Evolutionary conservation across 495 filamentous ascomycete genomes (phyloP), one percentile per base, ranked within the genome.

Genomic region (Talaromyces thailandensis): DNA sequence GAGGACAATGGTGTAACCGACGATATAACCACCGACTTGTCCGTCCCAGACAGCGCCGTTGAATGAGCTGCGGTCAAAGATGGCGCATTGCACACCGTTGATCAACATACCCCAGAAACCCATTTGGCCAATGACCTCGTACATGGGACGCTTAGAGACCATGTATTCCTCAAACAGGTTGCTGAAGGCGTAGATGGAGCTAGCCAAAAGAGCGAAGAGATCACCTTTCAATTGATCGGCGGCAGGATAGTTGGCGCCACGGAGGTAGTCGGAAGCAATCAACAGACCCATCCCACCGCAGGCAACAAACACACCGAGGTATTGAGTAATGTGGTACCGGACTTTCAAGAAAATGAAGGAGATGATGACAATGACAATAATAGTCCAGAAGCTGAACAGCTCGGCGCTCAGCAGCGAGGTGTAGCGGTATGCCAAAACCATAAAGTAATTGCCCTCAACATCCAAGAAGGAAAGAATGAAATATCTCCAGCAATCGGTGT

Each of bases 321-420:
- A 83, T 74, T 98, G 95, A 24, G 88, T 81, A 67, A 82, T 75
- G 73, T 91, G 89, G 79, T 98, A 98, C 53, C 94, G 90, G 25
- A 97, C 93, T 37, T 78, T 79, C 32, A 98, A 82, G 70, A 97
- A 81, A 48, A 86, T 56, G 75, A 93, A 89, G 5, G 93, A 96
- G 66, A 97, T 75, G 64, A 88, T 70, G 26, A 98, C 92, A 35
- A 98, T 95, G 61, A 93, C 85, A 23, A 93, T 90, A 64, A 98
- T 98, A 65, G 93, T 88, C 93, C 94, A 98, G 82, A 98, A 98
- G 81, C 96, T 96, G 75, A 98, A 92, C 40, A 98, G 82, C 76
- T 97, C 92, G 7, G 90, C 92, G 60, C 90, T 94, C 37, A 94
- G 84, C 71, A 93, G 87, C 69, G 86, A 94, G 58, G 92, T 95